Evolutionary conservation across 2,329 filamentous ascomycete genomes (phyloP).

Genomic region (Monosporascus sp.): DNA sequence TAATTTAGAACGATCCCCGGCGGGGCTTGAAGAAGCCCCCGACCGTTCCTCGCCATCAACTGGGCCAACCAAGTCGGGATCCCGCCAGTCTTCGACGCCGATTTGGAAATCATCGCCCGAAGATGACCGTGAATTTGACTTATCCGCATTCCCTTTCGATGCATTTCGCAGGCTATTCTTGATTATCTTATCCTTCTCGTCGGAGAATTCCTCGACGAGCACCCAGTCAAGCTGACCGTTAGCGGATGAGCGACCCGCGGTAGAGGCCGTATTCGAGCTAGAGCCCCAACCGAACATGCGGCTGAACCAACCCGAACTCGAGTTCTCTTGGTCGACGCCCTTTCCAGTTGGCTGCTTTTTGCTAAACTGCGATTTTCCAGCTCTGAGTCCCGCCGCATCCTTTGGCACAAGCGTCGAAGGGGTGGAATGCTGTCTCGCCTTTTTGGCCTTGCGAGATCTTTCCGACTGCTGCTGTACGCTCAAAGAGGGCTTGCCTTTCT

Average conservation of each 20-base stretch:
- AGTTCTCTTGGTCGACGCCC: constrained; percentile 10
- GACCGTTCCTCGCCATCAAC: constrained; percentile 20
- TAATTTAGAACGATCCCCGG: neutral
- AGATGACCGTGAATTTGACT: constrained; percentile 13
- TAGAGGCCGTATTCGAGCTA: constrained; percentile 27
- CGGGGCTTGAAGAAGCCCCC: neutral
- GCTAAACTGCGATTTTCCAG: constrained; percentile 13
- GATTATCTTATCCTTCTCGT: constrained; percentile 42
- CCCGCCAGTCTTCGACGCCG: constrained; percentile 82
- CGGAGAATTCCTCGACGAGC: constrained; percentile 60
- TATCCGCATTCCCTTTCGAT: constrained; percentile 25
- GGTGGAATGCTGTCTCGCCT: constrained; percentile 27
- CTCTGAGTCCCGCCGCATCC: constrained; percentile 20
- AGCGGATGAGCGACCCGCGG: constrained; percentile 62
- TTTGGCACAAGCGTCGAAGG: constrained; percentile 21
- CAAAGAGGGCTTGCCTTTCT: constrained; percentile 52
- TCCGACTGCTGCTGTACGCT: constrained; percentile 46
- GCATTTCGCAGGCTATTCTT: constrained; percentile 38
- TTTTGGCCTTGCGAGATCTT: constrained; percentile 32
- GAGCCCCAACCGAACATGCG: constrained; percentile 35
- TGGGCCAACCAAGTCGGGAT: constrained; percentile 62
- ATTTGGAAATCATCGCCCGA: constrained; percentile 66
- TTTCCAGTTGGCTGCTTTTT: constrained; percentile 18
- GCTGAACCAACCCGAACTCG: constrained; percentile 38
- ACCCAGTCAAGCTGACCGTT: constrained; percentile 75